phyloP scores from a whole-genome alignment of 2,329 filamentous ascomycete genomes.

The Fusarium miscanthi region DNA sequence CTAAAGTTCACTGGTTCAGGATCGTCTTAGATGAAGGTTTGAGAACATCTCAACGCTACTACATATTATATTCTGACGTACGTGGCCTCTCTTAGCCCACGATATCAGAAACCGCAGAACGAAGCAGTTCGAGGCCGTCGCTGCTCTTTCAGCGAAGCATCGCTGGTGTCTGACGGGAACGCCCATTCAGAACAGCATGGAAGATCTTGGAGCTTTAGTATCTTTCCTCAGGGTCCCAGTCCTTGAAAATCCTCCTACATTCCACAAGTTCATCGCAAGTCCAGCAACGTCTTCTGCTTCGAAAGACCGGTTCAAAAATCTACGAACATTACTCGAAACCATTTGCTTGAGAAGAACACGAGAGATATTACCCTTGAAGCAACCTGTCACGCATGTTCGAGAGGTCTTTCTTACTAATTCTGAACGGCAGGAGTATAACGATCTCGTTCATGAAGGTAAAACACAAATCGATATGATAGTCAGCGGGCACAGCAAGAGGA shows the following conservation, averaged over 20 bases:
- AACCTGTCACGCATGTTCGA: rapidly evolving
- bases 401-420: background rate
- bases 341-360: background rate
- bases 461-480: background rate
- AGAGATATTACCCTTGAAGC: rapidly evolving
- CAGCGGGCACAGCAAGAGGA: background rate
- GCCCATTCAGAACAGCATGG: background rate
- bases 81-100: rapidly evolving
- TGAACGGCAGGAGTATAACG: background rate
- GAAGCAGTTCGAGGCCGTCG: background rate
- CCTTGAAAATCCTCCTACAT: rapidly evolving
- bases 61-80: rapidly evolving
- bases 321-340: background rate
- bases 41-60: rapidly evolving
- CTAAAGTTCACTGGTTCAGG: background rate
- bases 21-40: background rate
- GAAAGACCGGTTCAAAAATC: background rate
- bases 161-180: background rate
- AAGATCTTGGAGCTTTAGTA: background rate
- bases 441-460: background rate
- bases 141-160: rapidly evolving
- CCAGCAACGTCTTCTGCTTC: rapidly evolving
- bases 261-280: background rate
- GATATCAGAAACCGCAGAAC: background rate
- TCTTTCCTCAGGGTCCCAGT: background rate